Evolutionary conservation across 2,329 filamentous ascomycete species (phyloP).

Genomic region (Pseudogymnoascus sp.): DNA sequence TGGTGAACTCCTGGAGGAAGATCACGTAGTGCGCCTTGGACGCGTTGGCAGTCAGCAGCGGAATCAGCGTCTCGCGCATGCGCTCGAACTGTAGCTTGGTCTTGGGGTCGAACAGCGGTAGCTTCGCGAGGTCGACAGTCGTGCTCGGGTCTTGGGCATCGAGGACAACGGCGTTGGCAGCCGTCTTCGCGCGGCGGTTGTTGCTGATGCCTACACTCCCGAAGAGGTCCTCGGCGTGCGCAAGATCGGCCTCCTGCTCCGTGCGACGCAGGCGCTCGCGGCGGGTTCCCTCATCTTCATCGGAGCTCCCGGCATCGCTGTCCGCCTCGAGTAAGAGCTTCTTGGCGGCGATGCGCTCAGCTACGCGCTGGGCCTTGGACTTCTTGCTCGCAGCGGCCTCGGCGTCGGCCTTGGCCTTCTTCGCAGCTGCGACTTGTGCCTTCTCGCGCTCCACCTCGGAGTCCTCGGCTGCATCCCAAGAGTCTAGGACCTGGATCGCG

Average conservation of each 20-base stretch:
- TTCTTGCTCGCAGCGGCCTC: slow-evolving; percentile 88
- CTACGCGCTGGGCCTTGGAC: slow-evolving; percentile 76
- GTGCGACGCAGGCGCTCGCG: slow-evolving; percentile 68
- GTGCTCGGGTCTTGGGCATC: slow-evolving; percentile 67
- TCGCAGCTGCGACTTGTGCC: slow-evolving; percentile 75
- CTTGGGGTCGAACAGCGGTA: slow-evolving; percentile 81
- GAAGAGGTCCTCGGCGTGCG: slow-evolving; percentile 87
- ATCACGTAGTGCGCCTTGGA: slow-evolving; percentile 88
- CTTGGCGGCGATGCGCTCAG: slow-evolving; percentile 63
- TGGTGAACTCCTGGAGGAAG: slow-evolving; percentile 86
- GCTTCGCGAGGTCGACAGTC: slow-evolving; percentile 69
- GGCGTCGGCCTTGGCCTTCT: slow-evolving; percentile 81
- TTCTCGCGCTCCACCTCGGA: slow-evolving; percentile 96
- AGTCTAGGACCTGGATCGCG: slow-evolving; percentile 69
- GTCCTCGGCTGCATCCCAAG: slow-evolving; percentile 95
- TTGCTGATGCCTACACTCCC: slow-evolving; percentile 60
- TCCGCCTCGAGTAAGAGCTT: slow-evolving; percentile 46
- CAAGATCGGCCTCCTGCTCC: slow-evolving; percentile 82
- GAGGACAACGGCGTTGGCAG: slow-evolving; percentile 57
- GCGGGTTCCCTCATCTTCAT: slow-evolving; percentile 63
- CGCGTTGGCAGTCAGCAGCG: slow-evolving; percentile 63
- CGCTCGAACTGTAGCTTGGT: slow-evolving; percentile 81
- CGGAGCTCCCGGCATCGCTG: slow-evolving; percentile 50
- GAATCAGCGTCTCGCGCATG: slow-evolving; percentile 70
- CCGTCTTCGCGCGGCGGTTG: slow-evolving; percentile 60